These are phyloP conservation scores for Penicillium atrosanguineum DNA, from an alignment of 495 filamentous ascomycete genomes.

Conservation along the genomic window DNA sequence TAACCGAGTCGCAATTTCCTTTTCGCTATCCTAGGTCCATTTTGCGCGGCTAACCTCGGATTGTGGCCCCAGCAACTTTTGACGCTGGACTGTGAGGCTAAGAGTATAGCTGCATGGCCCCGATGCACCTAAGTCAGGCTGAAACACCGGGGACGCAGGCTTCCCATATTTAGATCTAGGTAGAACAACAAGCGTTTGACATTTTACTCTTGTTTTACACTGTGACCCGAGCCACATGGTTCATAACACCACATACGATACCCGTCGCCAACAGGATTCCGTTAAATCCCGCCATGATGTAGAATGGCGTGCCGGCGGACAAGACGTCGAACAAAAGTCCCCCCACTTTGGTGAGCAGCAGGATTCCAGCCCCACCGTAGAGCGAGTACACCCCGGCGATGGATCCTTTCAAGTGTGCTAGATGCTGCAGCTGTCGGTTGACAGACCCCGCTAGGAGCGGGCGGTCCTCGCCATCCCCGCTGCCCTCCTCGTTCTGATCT, in stretches of 20 bases:
- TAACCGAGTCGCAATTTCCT: background rate
- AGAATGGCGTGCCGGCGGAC: constrained; percentile 77
- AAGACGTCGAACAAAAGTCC: constrained; percentile 75
- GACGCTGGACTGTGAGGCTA: background rate
- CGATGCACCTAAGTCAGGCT: background rate
- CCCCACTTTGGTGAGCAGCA: constrained; percentile 90
- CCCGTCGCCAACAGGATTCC: constrained; percentile 61
- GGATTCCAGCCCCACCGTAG: constrained; percentile 85
- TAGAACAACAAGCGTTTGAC: background rate
- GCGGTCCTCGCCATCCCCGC: constrained; percentile 30
- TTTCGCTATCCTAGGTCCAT: background rate
- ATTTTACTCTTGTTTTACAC: background rate
- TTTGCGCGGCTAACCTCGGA: background rate
- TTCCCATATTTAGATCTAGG: background rate
- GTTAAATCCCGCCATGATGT: constrained; percentile 89
- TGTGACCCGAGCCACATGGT: constrained; percentile 19
- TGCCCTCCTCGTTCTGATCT: constrained; percentile 9
- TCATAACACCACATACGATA: constrained; percentile 36
- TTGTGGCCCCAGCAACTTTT: background rate
- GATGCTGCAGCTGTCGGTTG: constrained; percentile 25
- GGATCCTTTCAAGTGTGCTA: constrained; percentile 73
- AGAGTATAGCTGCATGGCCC: background rate
- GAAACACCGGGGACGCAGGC: background rate
- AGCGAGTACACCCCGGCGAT: constrained; percentile 93
- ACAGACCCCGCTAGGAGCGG: constrained; percentile 27